A percentile compares a stretch with the other conserved stretches of the same genome.
Evolutionary conservation across 305 asterid genomes (phyloP).

Genomic region (Coffea humblotiana): DNA sequence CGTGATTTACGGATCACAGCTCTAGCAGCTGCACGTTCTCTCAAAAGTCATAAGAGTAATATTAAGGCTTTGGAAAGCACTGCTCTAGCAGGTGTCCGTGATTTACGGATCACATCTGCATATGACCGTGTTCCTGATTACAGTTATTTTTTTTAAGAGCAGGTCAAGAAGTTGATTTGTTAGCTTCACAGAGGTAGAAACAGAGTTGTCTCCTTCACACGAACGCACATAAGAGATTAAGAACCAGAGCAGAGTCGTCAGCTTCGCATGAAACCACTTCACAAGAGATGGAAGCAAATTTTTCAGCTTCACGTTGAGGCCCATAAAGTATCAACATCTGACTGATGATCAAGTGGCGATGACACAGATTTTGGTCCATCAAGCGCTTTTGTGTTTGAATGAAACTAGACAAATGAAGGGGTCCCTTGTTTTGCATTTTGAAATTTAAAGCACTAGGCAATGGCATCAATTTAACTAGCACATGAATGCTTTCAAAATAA

Average conservation of each 20-base stretch:
- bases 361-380: conserved; percentile 61
- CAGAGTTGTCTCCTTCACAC: too few species aligned
- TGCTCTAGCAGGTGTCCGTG: too few species aligned
- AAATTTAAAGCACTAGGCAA: conserved; percentile 10
- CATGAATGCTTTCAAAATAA: conserved; percentile 18
- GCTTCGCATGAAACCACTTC: too few species aligned
- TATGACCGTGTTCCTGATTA: conserved; percentile 13
- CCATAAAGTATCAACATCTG: conserved; percentile 31
- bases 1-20: too few species aligned
- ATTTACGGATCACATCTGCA: too few species aligned
- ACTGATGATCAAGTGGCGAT: conserved; percentile 16
- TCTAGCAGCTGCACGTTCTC: too few species aligned
- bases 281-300: background rate
- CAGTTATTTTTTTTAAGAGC: conserved; percentile 28
- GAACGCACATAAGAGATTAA: too few species aligned
- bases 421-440: conserved; percentile 45
- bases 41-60: too few species aligned
- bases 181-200: conserved; percentile 10
- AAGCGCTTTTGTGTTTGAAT: too few species aligned
- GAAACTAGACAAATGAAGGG: too few species aligned
- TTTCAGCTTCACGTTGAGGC: conserved; percentile 13
- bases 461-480: conserved; percentile 11
- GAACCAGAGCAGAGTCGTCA: too few species aligned
- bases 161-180: conserved; percentile 29
- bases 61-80: too few species aligned